Evolutionary conservation across 345 rosid genomes (phyloP), one percentile per base, ranked within the genome.

Genomic region (Brassica carinata): DNA sequence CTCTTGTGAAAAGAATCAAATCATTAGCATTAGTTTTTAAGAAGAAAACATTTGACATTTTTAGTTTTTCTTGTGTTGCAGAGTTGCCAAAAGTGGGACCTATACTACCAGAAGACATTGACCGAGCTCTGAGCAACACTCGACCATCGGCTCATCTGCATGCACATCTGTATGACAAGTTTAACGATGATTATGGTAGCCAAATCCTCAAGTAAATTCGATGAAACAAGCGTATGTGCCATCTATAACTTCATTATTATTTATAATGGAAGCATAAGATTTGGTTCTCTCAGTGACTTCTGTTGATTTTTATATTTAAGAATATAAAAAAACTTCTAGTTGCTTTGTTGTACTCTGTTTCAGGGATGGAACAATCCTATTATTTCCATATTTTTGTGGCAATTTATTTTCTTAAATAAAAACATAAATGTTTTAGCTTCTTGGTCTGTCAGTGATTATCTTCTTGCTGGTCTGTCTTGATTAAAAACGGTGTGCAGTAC

Each of bases 131-230:
- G 86, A 90, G 83, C 83, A 92, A 93, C 84, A 93, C 99, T 3
- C 88, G 98, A 79, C 99, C 98, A 11, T 93, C 96, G 0, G 99
- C 99, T 64, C 98, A 93, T 87, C 94, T 96, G 33, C 90, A 89
- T 34, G 91, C 94, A 18, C 94, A 91, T 69, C 91, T 89, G 40
- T 93, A 93, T 2, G 96, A 90, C 45, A 93, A 91, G 88, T 96
- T 96, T 74, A 96, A 93, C 77, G 88, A 80, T 2, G 98, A 96
- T 73, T 91, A 96, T 75, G 98, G 99, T 34, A 93, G 99, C 83
- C 98, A 96, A 33, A 88, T 93, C 71, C 88, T 90, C 45, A 85
- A 83, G 43, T 91, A 87, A 87, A 66, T 2, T 29, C 57, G 10
- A 43, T 57, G 58, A 8, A 26, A 67, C 48, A 4, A 40, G 11